Evolutionary conservation across 352 stramenopile genomes (phyloP).

Genomic region (Phytophthora sojae): DNA sequence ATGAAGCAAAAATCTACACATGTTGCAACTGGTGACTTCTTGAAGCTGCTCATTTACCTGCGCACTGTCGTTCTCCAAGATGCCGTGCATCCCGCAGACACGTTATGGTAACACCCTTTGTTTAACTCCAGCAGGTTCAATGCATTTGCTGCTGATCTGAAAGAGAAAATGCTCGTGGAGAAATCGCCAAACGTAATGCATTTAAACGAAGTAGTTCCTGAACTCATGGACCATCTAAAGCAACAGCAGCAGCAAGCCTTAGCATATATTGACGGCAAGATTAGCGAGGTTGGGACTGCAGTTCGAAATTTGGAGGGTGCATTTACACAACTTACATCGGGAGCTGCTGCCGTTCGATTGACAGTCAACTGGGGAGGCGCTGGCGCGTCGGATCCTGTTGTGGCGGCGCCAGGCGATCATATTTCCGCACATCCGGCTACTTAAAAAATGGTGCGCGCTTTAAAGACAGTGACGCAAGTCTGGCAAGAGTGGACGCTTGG

Average conservation of each 20-base stretch:
- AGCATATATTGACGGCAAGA: slow-evolving; percentile 8
- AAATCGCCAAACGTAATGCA: slow-evolving; percentile 5
- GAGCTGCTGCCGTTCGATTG: slow-evolving; percentile 7
- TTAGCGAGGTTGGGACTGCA: slow-evolving; percentile 6
- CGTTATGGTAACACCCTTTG: neutral
- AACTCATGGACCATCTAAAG: slow-evolving; percentile 16
- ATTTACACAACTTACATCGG: slow-evolving; percentile 15
- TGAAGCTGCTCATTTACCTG: slow-evolving; percentile 6
- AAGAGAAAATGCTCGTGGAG: slow-evolving; percentile 6
- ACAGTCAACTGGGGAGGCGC: slow-evolving; percentile 2
- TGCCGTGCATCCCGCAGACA: slow-evolving; percentile 8
- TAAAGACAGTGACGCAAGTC: slow-evolving; percentile 15
- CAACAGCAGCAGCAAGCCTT: slow-evolving; percentile 8
- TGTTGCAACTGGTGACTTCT: slow-evolving; percentile 8
- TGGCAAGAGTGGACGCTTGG: slow-evolving; percentile 6
- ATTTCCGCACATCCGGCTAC: neutral
- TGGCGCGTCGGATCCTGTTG: neutral
- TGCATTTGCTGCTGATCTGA: neutral
- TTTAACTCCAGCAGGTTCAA: neutral
- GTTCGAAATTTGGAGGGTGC: neutral
- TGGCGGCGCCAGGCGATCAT: neutral
- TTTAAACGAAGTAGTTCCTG: slow-evolving; percentile 8
- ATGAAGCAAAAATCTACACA: slow-evolving; percentile 11
- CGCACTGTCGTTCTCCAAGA: slow-evolving; percentile 6
- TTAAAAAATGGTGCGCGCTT: slow-evolving; percentile 4